These are phyloP conservation scores for Microbotryum silenes-acaulis DNA, from an alignment of 1,284 basidiomycete species.

Conservation along the genomic window DNA sequence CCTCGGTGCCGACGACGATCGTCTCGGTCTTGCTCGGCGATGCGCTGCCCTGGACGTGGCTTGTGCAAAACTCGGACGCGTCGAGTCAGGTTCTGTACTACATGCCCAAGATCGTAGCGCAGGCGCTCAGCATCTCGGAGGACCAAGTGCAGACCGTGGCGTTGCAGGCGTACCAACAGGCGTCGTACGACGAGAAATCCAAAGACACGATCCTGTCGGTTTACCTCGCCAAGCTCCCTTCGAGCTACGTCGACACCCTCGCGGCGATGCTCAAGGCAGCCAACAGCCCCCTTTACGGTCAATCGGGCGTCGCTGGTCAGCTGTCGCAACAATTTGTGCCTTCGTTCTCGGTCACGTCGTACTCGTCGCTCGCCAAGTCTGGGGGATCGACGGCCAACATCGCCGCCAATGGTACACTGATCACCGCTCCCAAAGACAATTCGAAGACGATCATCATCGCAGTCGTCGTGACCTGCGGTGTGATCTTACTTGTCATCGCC, in stretches of 20 bases:
- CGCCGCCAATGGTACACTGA: neutral
- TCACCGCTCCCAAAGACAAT: slow-evolving; percentile 7
- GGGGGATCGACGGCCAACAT: neutral
- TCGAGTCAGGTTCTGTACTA: slow-evolving; percentile 33
- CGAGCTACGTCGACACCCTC: slow-evolving; percentile 26
- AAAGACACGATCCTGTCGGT: slow-evolving; percentile 27
- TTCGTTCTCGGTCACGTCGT: slow-evolving; percentile 28
- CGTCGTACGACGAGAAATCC: slow-evolving; percentile 11
- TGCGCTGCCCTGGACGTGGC: slow-evolving; percentile 31
- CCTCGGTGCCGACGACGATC: slow-evolving; percentile 15
- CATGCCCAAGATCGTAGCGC: slow-evolving; percentile 28
- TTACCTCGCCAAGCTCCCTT: slow-evolving; percentile 28
- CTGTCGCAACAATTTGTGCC: slow-evolving; percentile 28
- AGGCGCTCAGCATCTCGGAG: slow-evolving; percentile 22
- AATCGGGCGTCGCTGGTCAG: slow-evolving; percentile 22
- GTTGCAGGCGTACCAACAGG: slow-evolving; percentile 31
- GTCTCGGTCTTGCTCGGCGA: slow-evolving; percentile 32
- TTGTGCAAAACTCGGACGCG: slow-evolving; percentile 33
- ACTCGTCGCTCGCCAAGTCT: slow-evolving; percentile 1
- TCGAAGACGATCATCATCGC: slow-evolving; percentile 31
- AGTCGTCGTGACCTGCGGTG: slow-evolving; percentile 27
- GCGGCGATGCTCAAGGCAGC: slow-evolving; percentile 26
- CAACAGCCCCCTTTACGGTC: slow-evolving; percentile 26
- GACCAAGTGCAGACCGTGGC: slow-evolving; percentile 24
- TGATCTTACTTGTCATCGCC: slow-evolving; percentile 24